phyloP scores from a whole-genome alignment of 768 basidiomycete species.

The Leccinum boreale region DNA sequence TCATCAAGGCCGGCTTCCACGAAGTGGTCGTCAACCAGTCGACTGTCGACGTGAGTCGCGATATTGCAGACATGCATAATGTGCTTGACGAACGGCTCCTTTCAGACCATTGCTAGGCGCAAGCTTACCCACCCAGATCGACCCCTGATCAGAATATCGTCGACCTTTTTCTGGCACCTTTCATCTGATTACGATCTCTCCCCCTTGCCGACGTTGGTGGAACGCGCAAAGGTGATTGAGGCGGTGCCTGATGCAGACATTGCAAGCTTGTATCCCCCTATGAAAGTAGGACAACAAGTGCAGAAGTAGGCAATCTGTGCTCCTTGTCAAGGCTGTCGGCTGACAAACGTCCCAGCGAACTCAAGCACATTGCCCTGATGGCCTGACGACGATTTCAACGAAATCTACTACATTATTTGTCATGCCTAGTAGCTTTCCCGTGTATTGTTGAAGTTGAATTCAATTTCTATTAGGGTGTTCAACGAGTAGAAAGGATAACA shows the following conservation, averaged over 20 bases:
- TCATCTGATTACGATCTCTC: conserved; percentile 79
- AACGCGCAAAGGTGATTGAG: conserved; percentile 44
- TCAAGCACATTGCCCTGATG: conserved; percentile 80
- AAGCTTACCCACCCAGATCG: conserved; percentile 60
- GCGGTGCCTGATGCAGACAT: conserved; percentile 30
- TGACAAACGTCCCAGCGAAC: conserved; percentile 50
- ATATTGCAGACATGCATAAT: not conserved
- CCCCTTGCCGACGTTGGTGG: conserved; percentile 54
- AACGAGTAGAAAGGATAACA: not conserved
- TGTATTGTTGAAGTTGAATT: conserved; percentile 37
- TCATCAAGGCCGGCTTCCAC: conserved; percentile 91
- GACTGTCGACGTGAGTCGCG: conserved; percentile 59
- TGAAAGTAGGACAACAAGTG: conserved; percentile 91
- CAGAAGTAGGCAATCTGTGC: conserved; percentile 52
- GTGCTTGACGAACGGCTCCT: not conserved
- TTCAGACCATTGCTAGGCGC: conserved; percentile 61
- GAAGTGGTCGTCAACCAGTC: conserved; percentile 89
- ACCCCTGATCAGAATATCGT: conserved; percentile 93
- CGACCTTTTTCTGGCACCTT: conserved; percentile 95
- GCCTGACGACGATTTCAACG: conserved; percentile 37
- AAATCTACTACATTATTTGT: not conserved
- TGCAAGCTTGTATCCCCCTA: conserved; percentile 51
- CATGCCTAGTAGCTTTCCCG: not conserved
- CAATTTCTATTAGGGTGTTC: conserved; percentile 5
- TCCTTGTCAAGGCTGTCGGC: not conserved